phyloP scores from a whole-genome alignment of 2,329 filamentous ascomycete genomes.

The Beauveria sp. region DNA sequence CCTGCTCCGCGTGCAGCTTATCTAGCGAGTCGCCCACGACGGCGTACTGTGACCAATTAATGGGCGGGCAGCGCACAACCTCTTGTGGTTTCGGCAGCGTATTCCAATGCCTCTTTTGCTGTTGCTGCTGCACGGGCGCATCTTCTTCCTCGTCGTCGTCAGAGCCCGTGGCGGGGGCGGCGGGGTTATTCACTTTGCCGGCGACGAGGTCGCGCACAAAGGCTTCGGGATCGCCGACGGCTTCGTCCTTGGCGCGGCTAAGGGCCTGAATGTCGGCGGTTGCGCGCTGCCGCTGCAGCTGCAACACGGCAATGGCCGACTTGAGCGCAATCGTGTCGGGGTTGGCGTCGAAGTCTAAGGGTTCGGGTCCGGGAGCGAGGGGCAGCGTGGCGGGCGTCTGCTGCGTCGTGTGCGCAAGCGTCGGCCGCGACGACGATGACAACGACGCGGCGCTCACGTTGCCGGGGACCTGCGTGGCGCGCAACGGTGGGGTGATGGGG shows the following conservation, averaged over 20 bases:
- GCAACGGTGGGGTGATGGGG: constrained; percentile 45
- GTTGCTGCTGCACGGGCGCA: constrained; percentile 6
- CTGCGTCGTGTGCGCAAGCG: constrained; percentile 38
- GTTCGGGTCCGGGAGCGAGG: constrained; percentile 39
- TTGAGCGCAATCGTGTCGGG: constrained; percentile 82
- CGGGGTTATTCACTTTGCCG: constrained; percentile 43
- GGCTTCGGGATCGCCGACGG: constrained; percentile 60
- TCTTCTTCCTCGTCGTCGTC: constrained; percentile 14
- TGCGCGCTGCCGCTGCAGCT: constrained; percentile 76
- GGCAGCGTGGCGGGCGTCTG: constrained; percentile 31
- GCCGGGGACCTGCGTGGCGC: constrained; percentile 26
- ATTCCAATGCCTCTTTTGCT: constrained; percentile 39
- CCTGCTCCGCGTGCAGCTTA: constrained; percentile 75
- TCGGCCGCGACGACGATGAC: constrained; percentile 5
- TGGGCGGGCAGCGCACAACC: constrained; percentile 74
- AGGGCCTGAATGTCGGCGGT: constrained; percentile 66
- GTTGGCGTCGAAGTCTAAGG: constrained; percentile 57
- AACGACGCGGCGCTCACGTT: neutral
- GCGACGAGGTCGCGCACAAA: constrained; percentile 63
- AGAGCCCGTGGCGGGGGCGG: constrained; percentile 3
- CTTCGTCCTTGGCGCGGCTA: constrained; percentile 60
- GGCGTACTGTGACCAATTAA: constrained; percentile 94
- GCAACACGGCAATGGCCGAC: constrained; percentile 77
- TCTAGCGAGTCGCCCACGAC: constrained; percentile 75
- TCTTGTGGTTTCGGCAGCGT: constrained; percentile 70